These are phyloP conservation scores for Dothistroma septosporum DNA, from an alignment of 2,329 filamentous ascomycete species.

Conservation along the genomic window DNA sequence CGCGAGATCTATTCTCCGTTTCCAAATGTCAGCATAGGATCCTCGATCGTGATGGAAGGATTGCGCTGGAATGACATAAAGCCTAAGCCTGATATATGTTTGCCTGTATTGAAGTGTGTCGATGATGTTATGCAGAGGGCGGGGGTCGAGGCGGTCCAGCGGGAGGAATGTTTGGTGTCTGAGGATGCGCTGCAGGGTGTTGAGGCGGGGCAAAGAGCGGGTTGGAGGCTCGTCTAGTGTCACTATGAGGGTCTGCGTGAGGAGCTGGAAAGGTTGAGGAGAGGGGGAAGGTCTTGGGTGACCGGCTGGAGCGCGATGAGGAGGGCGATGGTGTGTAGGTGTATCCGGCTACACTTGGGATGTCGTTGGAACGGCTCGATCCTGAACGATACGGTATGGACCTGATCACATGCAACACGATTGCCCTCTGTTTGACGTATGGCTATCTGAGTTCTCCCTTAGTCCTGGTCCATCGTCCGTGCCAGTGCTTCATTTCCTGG, in stretches of 20 bases:
- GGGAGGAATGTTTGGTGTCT: conserved; percentile 87
- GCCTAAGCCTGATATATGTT: conserved; percentile 85
- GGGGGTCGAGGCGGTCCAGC: conserved; percentile 58
- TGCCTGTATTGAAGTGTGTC: conserved; percentile 74
- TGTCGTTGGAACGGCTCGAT: too few species aligned
- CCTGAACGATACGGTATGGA: too few species aligned
- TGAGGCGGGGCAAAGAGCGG: conserved; percentile 79
- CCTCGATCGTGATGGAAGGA: conserved; percentile 77
- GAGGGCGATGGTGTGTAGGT: conserved; percentile 39
- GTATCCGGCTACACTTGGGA: too few species aligned
- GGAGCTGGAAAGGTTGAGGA: conserved; percentile 54
- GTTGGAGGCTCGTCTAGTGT: conserved; percentile 88
- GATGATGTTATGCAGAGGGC: conserved; percentile 52
- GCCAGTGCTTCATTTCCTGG: too few species aligned
- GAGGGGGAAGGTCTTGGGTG: conserved; percentile 78
- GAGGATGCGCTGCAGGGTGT: conserved; percentile 90
- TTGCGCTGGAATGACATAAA: conserved; percentile 73
- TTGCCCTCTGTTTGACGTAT: too few species aligned
- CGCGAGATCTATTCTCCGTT: conserved; percentile 47
- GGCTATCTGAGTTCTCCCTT: too few species aligned
- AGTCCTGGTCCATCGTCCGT: too few species aligned
- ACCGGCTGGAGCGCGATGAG: conserved; percentile 67
- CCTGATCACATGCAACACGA: too few species aligned
- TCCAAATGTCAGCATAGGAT: conserved; percentile 67
- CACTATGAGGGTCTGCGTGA: conserved; percentile 72